These are phyloP conservation scores for Saccharomyces hybrid DNA, from an alignment of 1,139 yeast species.

Conservation along the genomic window DNA sequence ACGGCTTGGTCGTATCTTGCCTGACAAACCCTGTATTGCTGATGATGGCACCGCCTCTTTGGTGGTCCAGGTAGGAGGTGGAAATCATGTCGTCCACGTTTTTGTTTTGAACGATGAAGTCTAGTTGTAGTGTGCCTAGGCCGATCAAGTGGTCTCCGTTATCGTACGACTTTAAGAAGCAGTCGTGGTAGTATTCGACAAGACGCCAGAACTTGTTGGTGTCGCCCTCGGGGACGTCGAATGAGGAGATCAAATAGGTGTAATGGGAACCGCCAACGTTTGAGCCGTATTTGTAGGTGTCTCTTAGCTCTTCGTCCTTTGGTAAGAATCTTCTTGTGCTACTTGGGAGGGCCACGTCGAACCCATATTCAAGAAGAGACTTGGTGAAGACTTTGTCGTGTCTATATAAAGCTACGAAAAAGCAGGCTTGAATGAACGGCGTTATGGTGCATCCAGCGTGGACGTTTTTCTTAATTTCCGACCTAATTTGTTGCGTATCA, in stretches of 20 bases:
- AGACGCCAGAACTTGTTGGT: slow-evolving; percentile 18
- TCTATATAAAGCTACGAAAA: slow-evolving; percentile 17
- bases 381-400: slow-evolving; percentile 14
- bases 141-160: slow-evolving; percentile 17
- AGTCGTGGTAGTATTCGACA: slow-evolving; percentile 16
- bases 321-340: slow-evolving; percentile 18
- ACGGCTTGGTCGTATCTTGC: slow-evolving; percentile 5
- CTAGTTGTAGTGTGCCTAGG: slow-evolving; percentile 21
- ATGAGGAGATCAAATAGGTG: slow-evolving; percentile 18
- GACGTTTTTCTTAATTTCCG: slow-evolving; percentile 9
- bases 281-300: slow-evolving; percentile 20
- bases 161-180: slow-evolving; percentile 9
- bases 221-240: slow-evolving; percentile 11
- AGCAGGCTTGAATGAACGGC: slow-evolving; percentile 23
- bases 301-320: slow-evolving; percentile 10
- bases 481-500: slow-evolving; percentile 11
- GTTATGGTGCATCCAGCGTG: slow-evolving; percentile 21
- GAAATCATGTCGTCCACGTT: slow-evolving; percentile 19
- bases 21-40: slow-evolving; percentile 23
- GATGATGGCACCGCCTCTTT: slow-evolving; percentile 21
- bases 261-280: slow-evolving; percentile 25
- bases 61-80: slow-evolving; percentile 15
- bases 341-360: slow-evolving; percentile 22
- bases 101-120: slow-evolving; percentile 12
- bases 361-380: slow-evolving; percentile 16